Conservation (phyloP, 345 rosid species). For the Arabis alpina region DNA sequence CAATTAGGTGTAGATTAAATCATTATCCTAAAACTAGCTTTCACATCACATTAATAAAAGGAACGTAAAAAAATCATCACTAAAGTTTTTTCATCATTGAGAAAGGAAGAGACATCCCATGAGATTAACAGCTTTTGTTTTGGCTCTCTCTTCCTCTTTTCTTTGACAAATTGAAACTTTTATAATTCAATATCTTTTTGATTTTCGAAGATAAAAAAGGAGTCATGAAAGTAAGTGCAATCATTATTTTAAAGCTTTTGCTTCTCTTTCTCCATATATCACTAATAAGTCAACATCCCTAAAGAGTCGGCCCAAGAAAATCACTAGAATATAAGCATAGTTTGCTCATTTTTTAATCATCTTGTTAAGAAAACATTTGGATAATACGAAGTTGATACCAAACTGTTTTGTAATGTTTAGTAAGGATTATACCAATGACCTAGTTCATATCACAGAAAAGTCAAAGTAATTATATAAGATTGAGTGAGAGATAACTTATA, state of each 20-base stretch:
- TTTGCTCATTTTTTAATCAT: background rate
- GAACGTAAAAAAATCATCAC: conserved; percentile 32
- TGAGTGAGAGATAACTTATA: too few species aligned
- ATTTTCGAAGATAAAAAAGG: background rate
- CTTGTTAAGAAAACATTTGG: too few species aligned
- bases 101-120: conserved; percentile 40
- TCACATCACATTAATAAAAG: conserved; percentile 5
- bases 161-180: conserved; percentile 39
- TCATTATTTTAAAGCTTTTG: conserved; percentile 29
- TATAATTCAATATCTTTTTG: background rate
- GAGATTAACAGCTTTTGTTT: conserved; percentile 44
- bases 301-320: conserved; percentile 14
- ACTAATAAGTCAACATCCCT: conserved; percentile 40
- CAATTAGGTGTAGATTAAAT: background rate
- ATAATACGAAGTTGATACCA: too few species aligned
- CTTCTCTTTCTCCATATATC: conserved; percentile 25
- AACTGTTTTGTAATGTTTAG: too few species aligned
- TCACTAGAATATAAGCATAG: background rate
- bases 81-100: conserved; percentile 36
- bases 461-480: too few species aligned
- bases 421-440: too few species aligned
- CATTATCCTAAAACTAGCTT: background rate
- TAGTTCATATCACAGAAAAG: too few species aligned
- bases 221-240: conserved; percentile 36
- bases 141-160: conserved; percentile 39